Evolutionary conservation across 2,329 filamentous ascomycete species (phyloP), one percentile per base, ranked within the genome.

Genomic region (Aspergillus sojae): DNA sequence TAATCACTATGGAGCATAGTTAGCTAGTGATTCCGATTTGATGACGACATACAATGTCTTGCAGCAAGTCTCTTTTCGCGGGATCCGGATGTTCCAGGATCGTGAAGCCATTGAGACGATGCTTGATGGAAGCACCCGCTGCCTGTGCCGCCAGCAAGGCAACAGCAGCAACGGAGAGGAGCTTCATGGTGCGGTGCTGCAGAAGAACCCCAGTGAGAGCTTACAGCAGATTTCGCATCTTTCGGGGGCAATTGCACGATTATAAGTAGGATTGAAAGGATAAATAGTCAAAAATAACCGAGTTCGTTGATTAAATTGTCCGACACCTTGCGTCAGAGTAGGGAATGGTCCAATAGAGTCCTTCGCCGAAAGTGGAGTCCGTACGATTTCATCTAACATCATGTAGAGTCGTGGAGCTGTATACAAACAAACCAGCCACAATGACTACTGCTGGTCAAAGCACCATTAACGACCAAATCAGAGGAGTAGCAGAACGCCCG

Each of bases 71-170:
- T 65, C 84, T 79, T 68, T 83, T 83, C 66, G 63, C 70, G 9
- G 71, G 69, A 63, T 78, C 75, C 3, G 73, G 68, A 63, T 78
- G 75, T 58, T 78, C 77, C 1, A 68, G 74, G 23, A 81, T 77
- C 45, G 85, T 84, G 65, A 83, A 79, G 23, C 82, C 74, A 68
- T 83, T 81, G 12, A 83, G 77, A 60, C 81, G 81, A 63, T 84
- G 83, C 41, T 79, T 83, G 63, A 86, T 77, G 14, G 83, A 78
- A 63, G 83, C 75, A 60, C 82, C 84, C 63, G 78, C 74, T 65
- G 78, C 74, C 67, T 83, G 79, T 54, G 79, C 75, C 23, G 80
- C 81, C 67, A 85, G 73, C 65, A 74, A 78, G 58, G 74, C 70
- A 56, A 74, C 61, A 21, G 71, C 67, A 65, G 74, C 74, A 48